Conservation (phyloP, 306 rosid species). For the Elaeagnus macrophylla region DNA sequence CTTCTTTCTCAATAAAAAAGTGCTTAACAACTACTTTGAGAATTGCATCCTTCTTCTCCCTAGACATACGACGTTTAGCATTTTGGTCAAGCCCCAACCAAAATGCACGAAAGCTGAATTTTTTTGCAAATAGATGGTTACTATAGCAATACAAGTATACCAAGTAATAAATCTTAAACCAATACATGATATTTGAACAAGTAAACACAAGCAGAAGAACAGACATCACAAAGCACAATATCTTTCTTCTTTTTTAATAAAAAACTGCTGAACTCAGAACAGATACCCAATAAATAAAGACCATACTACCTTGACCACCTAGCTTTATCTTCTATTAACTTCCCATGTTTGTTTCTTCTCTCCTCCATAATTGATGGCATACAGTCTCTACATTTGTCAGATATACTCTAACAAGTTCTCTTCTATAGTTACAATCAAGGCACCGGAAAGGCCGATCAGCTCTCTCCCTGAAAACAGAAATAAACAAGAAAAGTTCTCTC, state of each 20-base stretch:
- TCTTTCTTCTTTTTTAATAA: too few species aligned
- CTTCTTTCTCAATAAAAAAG: conserved; percentile 96
- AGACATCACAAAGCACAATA: neutral
- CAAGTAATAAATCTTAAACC: conserved; percentile 3
- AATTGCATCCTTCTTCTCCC: conserved; percentile 82
- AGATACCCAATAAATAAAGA: neutral
- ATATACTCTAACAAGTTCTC: conserved; percentile 98
- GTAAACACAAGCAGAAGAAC: neutral
- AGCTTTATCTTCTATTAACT: conserved; percentile 87
- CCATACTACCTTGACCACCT: conserved; percentile 86
- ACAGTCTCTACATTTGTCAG: conserved; percentile 94
- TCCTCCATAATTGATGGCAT: conserved; percentile 97
- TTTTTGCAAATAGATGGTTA: conserved; percentile 15
- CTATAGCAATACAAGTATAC: neutral
- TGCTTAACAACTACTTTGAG: conserved; percentile 87
- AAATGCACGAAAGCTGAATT: conserved; percentile 71
- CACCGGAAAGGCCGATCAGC: conserved; percentile 95
- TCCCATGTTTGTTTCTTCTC: conserved; percentile 81
- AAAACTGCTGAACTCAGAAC: neutral
- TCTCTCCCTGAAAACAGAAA: conserved; percentile 69
- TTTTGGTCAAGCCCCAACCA: conserved; percentile 92
- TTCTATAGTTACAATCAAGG: conserved; percentile 95
- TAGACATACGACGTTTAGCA: conserved; percentile 77
- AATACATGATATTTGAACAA: neutral
- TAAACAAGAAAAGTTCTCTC: conserved; percentile 17